Base-by-base conservation (phyloP, 2,329 filamentous ascomycete genomes). In the Cordyceps militaris region DNA sequence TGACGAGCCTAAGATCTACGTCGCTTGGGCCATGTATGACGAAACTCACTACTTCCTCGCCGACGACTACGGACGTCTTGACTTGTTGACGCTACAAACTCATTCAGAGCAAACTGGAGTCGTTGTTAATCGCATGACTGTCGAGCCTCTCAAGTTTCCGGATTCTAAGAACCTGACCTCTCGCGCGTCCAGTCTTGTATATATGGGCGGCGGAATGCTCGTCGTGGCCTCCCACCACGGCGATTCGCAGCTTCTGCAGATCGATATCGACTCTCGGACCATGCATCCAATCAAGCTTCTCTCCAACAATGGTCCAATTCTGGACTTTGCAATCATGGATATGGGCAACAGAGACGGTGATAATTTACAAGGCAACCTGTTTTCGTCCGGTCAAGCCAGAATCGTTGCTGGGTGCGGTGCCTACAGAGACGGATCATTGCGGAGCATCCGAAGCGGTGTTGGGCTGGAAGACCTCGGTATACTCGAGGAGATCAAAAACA, bases 301-400 rank as follows among this genome's bases (percentile, higher is more conserved):
- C 16, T 69, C 69, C 4, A 99, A 96, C 67, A 90, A 97, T 64
- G 91, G 89, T 0, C 94, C 94, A 0, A 89, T 99, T 43, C 74
- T 97, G 40, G 94, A 99, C 69, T 97, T 99, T 65, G 87, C 89
- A 1, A 84, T 99, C 16, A 96, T 97, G 91, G 94, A 97, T 66
- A 88, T 97, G 79, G 93, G 92, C 0, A 92, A 91, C 64, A 81
- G 90, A 57, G 86, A 89, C 60, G 87, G 87, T 23, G 88, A 94
- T 62, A 84, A 80, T 9, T 86, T 90, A 59, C 72, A 78, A 19
- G 88, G 87, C 3, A 95, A 94, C 66, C 89, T 94, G 61, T 99
- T 96, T 67, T 96, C 92, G 0, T 96, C 93, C 0, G 94, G 94
- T 0, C 93, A 99, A 72, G 92, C 94, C 47, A 84, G 92, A 40